Conservation (phyloP, 768 basidiomycete genomes). For the Tulasnella sp. region DNA sequence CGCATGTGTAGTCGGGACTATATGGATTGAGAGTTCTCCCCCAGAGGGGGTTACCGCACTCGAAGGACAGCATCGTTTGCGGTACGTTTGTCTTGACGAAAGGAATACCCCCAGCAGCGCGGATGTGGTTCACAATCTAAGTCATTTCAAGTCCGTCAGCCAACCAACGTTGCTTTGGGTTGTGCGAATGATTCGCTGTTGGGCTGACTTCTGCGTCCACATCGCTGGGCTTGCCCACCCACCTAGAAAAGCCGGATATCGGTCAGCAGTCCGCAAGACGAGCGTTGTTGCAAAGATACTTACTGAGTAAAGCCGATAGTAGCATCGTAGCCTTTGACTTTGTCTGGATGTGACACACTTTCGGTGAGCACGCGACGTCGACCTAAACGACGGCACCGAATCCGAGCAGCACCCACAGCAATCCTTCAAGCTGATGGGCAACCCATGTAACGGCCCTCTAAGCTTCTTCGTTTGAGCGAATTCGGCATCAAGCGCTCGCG, state of each 20-base stretch:
- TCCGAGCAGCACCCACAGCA: constrained; percentile 45
- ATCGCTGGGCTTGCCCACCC: constrained; percentile 58
- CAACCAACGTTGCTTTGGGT: not conserved
- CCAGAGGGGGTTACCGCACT: constrained; percentile 75
- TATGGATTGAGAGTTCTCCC: constrained; percentile 75
- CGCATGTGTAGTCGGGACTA: constrained; percentile 46
- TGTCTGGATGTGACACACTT: constrained; percentile 40
- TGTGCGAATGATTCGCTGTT: not conserved
- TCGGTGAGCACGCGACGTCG: not conserved
- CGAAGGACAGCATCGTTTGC: constrained; percentile 64
- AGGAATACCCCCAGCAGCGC: constrained; percentile 37
- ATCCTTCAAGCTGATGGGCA: constrained; percentile 78
- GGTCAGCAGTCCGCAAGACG: not conserved
- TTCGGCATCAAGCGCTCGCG: constrained; percentile 63
- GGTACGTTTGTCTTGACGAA: constrained; percentile 42
- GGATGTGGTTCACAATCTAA: constrained; percentile 34
- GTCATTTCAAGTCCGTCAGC: constrained; percentile 4
- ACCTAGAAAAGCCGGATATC: constrained; percentile 15
- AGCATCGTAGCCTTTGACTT: constrained; percentile 60
- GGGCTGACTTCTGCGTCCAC: constrained; percentile 59
- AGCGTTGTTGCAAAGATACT: not conserved
- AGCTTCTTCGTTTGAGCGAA: constrained; percentile 53
- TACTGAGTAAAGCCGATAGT: constrained; percentile 67
- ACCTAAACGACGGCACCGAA: not conserved
- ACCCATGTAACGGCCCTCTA: constrained; percentile 71